A percentile compares a stretch with the other conserved stretches of the same genome.
Conservation (phyloP, 148 eudicot species). For the Rhododendron ferrugineum region DNA sequence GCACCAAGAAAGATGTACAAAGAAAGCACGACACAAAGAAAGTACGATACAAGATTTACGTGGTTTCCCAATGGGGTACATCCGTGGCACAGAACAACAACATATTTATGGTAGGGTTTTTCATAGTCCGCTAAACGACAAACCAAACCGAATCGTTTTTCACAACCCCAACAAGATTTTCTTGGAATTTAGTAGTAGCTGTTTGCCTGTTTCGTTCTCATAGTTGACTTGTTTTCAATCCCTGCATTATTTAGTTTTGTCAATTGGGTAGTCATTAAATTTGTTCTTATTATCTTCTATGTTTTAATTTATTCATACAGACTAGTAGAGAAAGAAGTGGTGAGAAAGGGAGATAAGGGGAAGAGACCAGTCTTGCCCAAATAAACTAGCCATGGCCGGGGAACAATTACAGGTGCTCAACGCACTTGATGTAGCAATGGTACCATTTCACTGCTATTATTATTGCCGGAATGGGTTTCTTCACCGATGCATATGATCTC, state of each 20-base stretch:
- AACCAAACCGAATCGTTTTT: neutral
- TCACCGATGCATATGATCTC: conserved; percentile 35
- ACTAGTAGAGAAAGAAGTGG: neutral
- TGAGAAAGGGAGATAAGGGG: neutral
- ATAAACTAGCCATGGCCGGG: conserved; percentile 13
- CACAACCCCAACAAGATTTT: neutral
- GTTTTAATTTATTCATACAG: neutral
- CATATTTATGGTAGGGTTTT: neutral
- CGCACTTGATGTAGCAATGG: conserved; percentile 26
- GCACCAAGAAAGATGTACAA: neutral
- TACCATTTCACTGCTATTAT: conserved; percentile 33
- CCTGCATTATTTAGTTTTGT: neutral
- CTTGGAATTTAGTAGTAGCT: neutral
- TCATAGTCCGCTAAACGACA: no score
- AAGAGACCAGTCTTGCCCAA: neutral
- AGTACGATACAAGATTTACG: no score
- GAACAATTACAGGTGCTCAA: conserved; percentile 28
- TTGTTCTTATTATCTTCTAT: neutral
- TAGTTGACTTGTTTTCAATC: neutral
- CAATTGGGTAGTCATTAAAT: neutral
- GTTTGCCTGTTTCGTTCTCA: neutral
- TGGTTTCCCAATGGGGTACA: neutral
- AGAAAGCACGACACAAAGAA: neutral
- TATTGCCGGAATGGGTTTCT: conserved; percentile 35
- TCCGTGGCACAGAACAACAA: neutral